Evolutionary conservation across 2,329 filamentous ascomycete genomes (phyloP).

Genomic region (Pezicula carpinea): DNA sequence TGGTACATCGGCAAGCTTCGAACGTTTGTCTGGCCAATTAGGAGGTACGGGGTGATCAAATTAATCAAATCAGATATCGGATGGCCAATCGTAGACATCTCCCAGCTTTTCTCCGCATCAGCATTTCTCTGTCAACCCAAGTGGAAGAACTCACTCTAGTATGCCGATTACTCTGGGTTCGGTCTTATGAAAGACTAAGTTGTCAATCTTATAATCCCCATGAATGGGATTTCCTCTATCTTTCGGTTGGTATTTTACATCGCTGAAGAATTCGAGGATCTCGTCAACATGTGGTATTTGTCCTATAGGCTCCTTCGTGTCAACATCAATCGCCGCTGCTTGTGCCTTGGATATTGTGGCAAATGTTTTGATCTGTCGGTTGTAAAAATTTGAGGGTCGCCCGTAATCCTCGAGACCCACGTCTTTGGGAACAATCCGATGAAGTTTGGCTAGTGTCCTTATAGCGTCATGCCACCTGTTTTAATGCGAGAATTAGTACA

Average conservation of each 20-base stretch:
- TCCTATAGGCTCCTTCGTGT: conserved; percentile 72
- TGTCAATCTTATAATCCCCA: conserved; percentile 96
- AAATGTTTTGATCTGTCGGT: conserved; percentile 81
- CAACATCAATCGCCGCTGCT: conserved; percentile 68
- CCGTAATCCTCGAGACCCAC: conserved; percentile 73
- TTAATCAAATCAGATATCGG: conserved; percentile 89
- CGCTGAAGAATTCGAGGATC: conserved; percentile 72
- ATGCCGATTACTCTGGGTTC: conserved; percentile 87
- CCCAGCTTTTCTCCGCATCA: conserved; percentile 56
- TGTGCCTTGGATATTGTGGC: conserved; percentile 73
- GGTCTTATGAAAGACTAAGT: conserved; percentile 83
- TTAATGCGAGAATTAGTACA: conserved; percentile 3
- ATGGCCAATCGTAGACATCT: conserved; percentile 98
- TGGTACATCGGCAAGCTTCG: conserved; percentile 31
- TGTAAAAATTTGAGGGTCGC: conserved; percentile 72
- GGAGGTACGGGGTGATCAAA: conserved; percentile 50
- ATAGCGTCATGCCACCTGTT: conserved; percentile 76
- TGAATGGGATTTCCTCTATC: conserved; percentile 81
- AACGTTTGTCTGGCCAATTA: conserved; percentile 22
- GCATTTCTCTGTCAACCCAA: neutral
- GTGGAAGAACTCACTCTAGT: conserved; percentile 59
- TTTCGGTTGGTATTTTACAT: conserved; percentile 63
- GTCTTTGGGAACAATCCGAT: conserved; percentile 62
- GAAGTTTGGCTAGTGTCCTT: conserved; percentile 78
- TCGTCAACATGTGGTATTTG: conserved; percentile 79